A percentile compares a stretch with the other conserved stretches of the same genome.
These are phyloP conservation scores for Malassezia cuniculi DNA, from an alignment of 1,284 basidiomycete genomes.

Conservation along the genomic window DNA sequence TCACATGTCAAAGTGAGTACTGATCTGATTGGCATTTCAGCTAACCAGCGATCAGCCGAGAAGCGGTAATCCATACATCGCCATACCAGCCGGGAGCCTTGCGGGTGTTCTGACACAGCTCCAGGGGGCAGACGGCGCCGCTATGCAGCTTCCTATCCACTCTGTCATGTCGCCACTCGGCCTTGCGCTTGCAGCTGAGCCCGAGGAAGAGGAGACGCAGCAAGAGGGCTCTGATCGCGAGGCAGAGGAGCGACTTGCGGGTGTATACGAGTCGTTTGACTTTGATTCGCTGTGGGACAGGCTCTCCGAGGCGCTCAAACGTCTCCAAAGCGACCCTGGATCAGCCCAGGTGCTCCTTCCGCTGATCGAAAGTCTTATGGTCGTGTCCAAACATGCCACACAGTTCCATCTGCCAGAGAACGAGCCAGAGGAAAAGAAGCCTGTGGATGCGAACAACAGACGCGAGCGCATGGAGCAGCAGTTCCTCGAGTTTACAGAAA, in stretches of 20 bases:
- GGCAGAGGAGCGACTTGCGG: conserved; percentile 32
- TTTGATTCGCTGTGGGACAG: conserved; percentile 36
- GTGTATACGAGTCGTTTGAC: conserved; percentile 40
- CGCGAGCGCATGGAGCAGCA: conserved; percentile 54
- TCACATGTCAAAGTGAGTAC: no score
- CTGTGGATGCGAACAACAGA: conserved; percentile 16
- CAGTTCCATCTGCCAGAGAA: background rate
- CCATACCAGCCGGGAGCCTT: no score
- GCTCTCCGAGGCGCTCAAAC: conserved; percentile 32
- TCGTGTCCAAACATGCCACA: conserved; percentile 77
- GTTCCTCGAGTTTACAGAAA: conserved; percentile 86
- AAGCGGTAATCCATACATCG: no score
- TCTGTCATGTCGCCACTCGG: no score
- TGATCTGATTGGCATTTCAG: no score
- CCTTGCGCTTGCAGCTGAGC: no score
- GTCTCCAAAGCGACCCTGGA: conserved; percentile 34
- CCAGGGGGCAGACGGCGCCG: no score
- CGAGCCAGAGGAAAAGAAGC: conserved; percentile 12
- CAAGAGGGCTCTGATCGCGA: conserved; percentile 33
- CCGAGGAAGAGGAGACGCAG: background rate
- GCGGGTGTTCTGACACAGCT: no score
- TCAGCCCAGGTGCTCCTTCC: conserved; percentile 41
- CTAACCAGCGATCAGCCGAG: no score
- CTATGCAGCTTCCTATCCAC: no score
- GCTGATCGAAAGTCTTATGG: conserved; percentile 58